Evolutionary conservation across 2,329 filamentous ascomycete genomes (phyloP).

Genomic region (Botrytis paeoniae): DNA sequence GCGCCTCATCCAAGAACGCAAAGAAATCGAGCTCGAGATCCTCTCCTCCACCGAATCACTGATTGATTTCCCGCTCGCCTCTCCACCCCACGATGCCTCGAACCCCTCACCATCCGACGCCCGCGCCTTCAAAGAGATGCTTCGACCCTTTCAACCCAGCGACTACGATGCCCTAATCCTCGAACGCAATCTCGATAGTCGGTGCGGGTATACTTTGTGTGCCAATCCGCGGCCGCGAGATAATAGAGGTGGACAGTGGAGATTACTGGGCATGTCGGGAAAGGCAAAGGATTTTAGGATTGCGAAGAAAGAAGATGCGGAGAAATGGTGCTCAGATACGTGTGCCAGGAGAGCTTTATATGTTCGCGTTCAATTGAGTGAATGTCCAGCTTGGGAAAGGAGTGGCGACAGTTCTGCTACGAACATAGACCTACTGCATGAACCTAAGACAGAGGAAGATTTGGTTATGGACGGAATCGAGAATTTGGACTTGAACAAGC

Average conservation of each 20-base stretch:
- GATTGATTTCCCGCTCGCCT: constrained; percentile 38
- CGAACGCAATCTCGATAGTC: constrained; percentile 79
- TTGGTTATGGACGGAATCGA: constrained; percentile 32
- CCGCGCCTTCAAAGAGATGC: constrained; percentile 59
- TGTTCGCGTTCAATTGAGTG: constrained; percentile 82
- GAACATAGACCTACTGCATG: constrained; percentile 63
- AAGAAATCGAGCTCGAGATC: constrained; percentile 72
- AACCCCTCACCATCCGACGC: constrained; percentile 59
- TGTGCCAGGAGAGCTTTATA: constrained; percentile 81
- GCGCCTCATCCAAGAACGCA: constrained; percentile 75
- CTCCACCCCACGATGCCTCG: constrained; percentile 48
- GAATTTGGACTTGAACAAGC: constrained; percentile 46
- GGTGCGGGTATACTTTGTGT: constrained; percentile 85
- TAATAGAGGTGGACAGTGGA: constrained; percentile 60
- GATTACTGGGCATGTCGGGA: constrained; percentile 56
- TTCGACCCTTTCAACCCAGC: constrained; percentile 74
- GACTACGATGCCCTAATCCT: constrained; percentile 88
- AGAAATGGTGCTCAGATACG: constrained; percentile 80
- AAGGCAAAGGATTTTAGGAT: constrained; percentile 58
- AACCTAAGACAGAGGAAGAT: constrained; percentile 52
- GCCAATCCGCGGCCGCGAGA: constrained; percentile 57
- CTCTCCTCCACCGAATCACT: constrained; percentile 66
- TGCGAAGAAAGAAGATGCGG: constrained; percentile 67
- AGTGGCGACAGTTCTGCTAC: constrained; percentile 37
- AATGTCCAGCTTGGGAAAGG: constrained; percentile 82